Evolutionary conservation across 1,284 basidiomycete species (phyloP).

Genomic region (Trichosporon inkin): DNA sequence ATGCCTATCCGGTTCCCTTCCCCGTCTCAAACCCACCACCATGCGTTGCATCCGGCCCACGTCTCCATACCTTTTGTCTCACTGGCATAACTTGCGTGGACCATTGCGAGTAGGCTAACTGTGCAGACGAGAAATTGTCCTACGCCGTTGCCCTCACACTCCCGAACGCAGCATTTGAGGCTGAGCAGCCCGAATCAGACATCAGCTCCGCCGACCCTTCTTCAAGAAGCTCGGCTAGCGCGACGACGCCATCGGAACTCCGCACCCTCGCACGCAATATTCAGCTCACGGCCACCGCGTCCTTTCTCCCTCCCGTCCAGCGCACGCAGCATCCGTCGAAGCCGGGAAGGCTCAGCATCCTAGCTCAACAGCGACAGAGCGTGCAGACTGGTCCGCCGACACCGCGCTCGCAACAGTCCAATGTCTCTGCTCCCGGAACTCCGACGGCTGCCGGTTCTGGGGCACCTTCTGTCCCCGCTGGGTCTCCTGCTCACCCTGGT

Average conservation of each 20-base stretch:
- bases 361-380: not conserved
- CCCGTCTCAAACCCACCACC: not conserved
- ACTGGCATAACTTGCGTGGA: conserved; percentile 17
- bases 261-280: conserved; percentile 9
- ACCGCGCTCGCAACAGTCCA: not conserved
- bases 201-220: not conserved
- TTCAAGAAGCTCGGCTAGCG: not conserved
- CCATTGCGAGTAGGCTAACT: not conserved
- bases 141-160: conserved; percentile 61
- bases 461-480: not conserved
- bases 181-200: not conserved
- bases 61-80: conserved; percentile 11
- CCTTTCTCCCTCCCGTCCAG: conserved; percentile 62
- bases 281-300: conserved; percentile 72
- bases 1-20: no score
- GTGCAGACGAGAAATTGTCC: conserved; percentile 66
- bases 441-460: not conserved
- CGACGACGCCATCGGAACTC: conserved; percentile 5
- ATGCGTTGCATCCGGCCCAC: not conserved
- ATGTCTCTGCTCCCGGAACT: not conserved
- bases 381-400: not conserved
- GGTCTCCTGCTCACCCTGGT: not conserved
- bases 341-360: not conserved
- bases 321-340: not conserved
- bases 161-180: conserved; percentile 38